phyloP scores from a whole-genome alignment of 768 basidiomycete species.

The Boletus reticuloceps region DNA sequence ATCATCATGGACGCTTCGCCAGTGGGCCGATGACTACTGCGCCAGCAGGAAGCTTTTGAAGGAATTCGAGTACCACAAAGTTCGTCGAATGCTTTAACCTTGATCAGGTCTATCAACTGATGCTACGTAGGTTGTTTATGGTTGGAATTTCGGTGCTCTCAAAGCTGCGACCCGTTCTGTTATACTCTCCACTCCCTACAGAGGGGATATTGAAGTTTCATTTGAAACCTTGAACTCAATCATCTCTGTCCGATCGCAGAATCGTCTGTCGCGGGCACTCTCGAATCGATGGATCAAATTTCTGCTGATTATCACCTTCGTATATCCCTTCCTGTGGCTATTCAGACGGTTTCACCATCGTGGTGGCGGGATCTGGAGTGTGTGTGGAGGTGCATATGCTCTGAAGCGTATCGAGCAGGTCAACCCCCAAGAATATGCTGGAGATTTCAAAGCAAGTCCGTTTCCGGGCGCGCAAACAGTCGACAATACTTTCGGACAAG shows the following conservation, averaged over 20 bases:
- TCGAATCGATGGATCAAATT: conserved; percentile 72
- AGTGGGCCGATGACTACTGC: conserved; percentile 86
- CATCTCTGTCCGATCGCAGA: conserved; percentile 67
- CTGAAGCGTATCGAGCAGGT: conserved; percentile 45
- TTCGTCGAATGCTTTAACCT: conserved; percentile 21
- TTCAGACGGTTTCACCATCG: conserved; percentile 63
- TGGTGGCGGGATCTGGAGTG: conserved; percentile 74
- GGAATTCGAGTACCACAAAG: conserved; percentile 76
- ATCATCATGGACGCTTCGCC: conserved; percentile 60
- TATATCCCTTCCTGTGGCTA: conserved; percentile 82
- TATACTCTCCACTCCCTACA: conserved; percentile 40
- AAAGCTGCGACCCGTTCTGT: conserved; percentile 35
- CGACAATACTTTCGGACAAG: background rate
- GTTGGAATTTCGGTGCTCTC: conserved; percentile 51
- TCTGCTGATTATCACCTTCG: conserved; percentile 61
- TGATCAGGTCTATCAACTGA: conserved; percentile 13
- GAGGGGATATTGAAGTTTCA: conserved; percentile 40
- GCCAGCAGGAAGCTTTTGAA: conserved; percentile 67
- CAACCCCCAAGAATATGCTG: conserved; percentile 5
- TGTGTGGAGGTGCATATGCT: conserved; percentile 76
- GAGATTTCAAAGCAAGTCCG: conserved; percentile 3
- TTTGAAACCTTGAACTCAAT: conserved; percentile 46
- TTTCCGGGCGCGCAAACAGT: conserved; percentile 1
- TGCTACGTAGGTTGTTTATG: conserved; percentile 49
- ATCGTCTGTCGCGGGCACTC: conserved; percentile 60